Conservation (phyloP, 352 stramenopile species). For the Phytophthora palmivora region DNA sequence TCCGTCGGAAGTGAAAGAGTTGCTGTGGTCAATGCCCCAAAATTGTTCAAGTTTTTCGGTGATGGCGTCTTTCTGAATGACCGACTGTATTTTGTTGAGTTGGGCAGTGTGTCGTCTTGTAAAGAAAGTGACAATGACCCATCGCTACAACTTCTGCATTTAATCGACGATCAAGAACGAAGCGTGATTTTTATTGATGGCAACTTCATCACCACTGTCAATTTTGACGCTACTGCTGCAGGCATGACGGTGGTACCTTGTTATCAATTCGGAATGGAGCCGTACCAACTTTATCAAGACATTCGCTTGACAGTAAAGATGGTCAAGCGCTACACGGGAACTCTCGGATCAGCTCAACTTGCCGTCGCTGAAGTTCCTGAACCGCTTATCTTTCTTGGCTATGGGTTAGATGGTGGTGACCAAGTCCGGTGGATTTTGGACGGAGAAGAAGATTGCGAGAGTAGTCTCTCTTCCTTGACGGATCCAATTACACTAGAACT, state of each 20-base stretch:
- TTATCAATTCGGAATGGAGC: conserved; percentile 69
- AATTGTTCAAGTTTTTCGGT: conserved; percentile 57
- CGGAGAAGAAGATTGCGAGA: conserved; percentile 64
- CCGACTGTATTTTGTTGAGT: conserved; percentile 65
- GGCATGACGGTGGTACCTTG: conserved; percentile 52
- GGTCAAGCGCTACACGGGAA: conserved; percentile 53
- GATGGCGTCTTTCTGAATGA: conserved; percentile 63
- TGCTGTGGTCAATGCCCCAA: conserved; percentile 57
- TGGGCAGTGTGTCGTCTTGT: conserved; percentile 43
- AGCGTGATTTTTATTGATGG: conserved; percentile 49
- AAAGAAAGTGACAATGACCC: conserved; percentile 39
- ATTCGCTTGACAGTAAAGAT: conserved; percentile 65
- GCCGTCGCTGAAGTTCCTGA: conserved; percentile 64
- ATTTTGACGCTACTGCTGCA: conserved; percentile 45
- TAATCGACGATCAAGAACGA: conserved; percentile 39
- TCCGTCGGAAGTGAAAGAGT: conserved; percentile 43
- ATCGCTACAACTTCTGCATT: conserved; percentile 43
- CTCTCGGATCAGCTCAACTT: conserved; percentile 50
- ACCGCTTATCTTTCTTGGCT: conserved; percentile 64
- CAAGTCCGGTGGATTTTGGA: conserved; percentile 62
- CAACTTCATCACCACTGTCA: conserved; percentile 31
- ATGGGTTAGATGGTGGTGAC: conserved; percentile 47
- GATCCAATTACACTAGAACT: conserved; percentile 27
- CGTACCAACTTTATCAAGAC: conserved; percentile 58
- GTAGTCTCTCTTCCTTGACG: conserved; percentile 46